Evolutionary conservation across 768 basidiomycete species (phyloP).

Genomic region (Xanthoconium purpureum): DNA sequence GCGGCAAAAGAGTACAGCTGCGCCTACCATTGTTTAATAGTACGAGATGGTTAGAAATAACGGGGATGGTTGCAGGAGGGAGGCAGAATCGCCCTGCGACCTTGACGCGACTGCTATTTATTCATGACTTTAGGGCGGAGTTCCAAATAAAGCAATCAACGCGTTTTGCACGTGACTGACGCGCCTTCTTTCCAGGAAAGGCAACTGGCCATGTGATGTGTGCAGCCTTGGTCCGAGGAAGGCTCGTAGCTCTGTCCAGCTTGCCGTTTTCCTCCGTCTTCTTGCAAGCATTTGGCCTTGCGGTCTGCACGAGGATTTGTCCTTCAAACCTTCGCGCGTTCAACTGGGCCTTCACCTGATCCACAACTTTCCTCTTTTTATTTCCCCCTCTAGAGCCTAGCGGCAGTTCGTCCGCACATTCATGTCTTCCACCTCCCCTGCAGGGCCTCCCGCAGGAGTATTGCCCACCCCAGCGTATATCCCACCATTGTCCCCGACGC

Average conservation of each 20-base stretch:
- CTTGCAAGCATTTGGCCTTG: slow-evolving; percentile 24
- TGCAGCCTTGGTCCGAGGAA: slow-evolving; percentile 16
- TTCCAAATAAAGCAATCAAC: slow-evolving; percentile 31
- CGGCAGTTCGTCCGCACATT: slow-evolving; percentile 32
- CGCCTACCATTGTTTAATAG: slow-evolving; percentile 33
- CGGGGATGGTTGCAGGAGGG: slow-evolving; percentile 19
- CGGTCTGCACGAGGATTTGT: slow-evolving; percentile 31
- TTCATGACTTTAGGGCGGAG: slow-evolving; percentile 29
- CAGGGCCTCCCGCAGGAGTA: slow-evolving; percentile 36
- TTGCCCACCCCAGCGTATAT: slow-evolving; percentile 32
- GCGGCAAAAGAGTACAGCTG: background rate
- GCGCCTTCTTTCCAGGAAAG: slow-evolving; percentile 23
- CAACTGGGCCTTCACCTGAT: slow-evolving; percentile 16
- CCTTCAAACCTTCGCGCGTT: slow-evolving; percentile 20
- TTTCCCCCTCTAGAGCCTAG: slow-evolving; percentile 2
- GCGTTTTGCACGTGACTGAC: slow-evolving; percentile 35
- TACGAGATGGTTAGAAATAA: slow-evolving; percentile 4
- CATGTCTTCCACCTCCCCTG: slow-evolving; percentile 30
- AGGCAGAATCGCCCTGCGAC: slow-evolving; percentile 1
- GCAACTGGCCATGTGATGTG: slow-evolving; percentile 17
- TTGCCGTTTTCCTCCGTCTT: slow-evolving; percentile 9
- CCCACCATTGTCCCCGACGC: slow-evolving; percentile 57
- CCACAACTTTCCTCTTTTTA: slow-evolving; percentile 5
- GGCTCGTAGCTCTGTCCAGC: background rate
- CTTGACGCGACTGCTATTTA: slow-evolving; percentile 32